These are phyloP conservation scores for Vigna nakashimae DNA, from an alignment of 306 rosid genomes.

Conservation along the genomic window DNA sequence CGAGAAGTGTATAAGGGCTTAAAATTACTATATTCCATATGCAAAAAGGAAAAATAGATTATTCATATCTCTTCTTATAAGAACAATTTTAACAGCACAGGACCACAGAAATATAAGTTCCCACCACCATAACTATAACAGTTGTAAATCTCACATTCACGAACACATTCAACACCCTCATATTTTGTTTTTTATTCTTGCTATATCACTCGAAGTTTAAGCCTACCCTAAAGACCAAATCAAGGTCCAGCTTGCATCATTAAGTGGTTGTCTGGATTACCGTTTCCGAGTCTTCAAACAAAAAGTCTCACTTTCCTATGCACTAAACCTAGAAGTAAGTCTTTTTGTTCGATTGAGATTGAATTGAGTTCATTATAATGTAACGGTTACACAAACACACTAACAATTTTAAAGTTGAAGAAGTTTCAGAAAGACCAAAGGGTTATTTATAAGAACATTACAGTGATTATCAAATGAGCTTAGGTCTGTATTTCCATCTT, in stretches of 20 bases:
- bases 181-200: constrained; percentile 21
- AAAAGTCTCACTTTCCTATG: background rate
- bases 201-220: constrained; percentile 28
- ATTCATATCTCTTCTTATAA: constrained; percentile 50
- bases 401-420: background rate
- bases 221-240: background rate
- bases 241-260: constrained; percentile 14
- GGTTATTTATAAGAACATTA: background rate
- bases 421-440: constrained; percentile 14
- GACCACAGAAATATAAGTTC: constrained; percentile 54
- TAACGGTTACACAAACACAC: too few species aligned
- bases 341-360: too few species aligned
- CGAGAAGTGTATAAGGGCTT: constrained; percentile 51
- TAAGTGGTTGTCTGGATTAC: background rate
- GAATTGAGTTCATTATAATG: too few species aligned
- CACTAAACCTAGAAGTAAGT: background rate
- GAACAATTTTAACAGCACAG: constrained; percentile 59
- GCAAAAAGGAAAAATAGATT: constrained; percentile 40
- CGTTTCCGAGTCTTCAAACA: background rate
- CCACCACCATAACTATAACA: constrained; percentile 27
- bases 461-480: constrained; percentile 15
- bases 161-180: constrained; percentile 26
- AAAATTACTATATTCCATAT: constrained; percentile 47
- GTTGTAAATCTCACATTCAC: constrained; percentile 41
- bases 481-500: background rate